phyloP scores from a whole-genome alignment of 2,329 filamentous ascomycete genomes.

The Ophiostoma quercus region DNA sequence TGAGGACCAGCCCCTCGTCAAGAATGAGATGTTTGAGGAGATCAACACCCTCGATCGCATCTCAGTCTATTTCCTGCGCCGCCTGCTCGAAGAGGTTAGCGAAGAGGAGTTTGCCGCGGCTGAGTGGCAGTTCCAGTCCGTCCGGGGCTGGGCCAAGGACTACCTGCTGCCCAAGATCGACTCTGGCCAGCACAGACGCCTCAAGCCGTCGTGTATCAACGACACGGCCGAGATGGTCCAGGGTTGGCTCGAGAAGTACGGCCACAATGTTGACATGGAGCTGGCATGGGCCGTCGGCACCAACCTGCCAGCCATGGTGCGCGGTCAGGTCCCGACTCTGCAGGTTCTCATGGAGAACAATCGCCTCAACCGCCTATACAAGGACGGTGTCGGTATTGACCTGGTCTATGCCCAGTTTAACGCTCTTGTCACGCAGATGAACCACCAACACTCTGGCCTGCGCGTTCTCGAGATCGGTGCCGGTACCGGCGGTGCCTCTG shows the following conservation, averaged over 20 bases:
- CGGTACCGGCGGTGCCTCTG: slow-evolving; percentile 29
- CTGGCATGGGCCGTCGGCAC: slow-evolving; percentile 24
- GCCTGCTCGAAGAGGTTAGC: slow-evolving; percentile 19
- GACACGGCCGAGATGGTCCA: slow-evolving; percentile 23
- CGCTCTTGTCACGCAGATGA: slow-evolving; percentile 23
- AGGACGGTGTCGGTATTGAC: slow-evolving; percentile 27
- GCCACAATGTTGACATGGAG: slow-evolving; percentile 23
- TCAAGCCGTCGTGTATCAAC: slow-evolving; percentile 12
- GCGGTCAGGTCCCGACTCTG: slow-evolving; percentile 27
- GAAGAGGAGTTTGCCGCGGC: slow-evolving; percentile 21
- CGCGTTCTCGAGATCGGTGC: slow-evolving; percentile 39
- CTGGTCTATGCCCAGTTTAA: slow-evolving; percentile 30
- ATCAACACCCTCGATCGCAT: slow-evolving; percentile 21
- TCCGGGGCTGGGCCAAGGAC: slow-evolving; percentile 19
- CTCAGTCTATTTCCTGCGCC: slow-evolving; percentile 21
- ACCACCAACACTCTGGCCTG: slow-evolving; percentile 29
- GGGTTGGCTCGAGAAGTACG: slow-evolving; percentile 14
- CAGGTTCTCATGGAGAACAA: slow-evolving; percentile 35
- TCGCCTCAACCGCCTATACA: slow-evolving; percentile 36
- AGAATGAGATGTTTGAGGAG: slow-evolving; percentile 15
- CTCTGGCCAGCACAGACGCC: slow-evolving; percentile 22
- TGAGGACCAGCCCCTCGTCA: slow-evolving; percentile 18
- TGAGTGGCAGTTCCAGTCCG: slow-evolving; percentile 22
- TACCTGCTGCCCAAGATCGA: slow-evolving; percentile 24
- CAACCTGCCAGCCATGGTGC: slow-evolving; percentile 22